Base-by-base conservation (phyloP, 805 yeast species). In the Saturnispora quitensis region DNA sequence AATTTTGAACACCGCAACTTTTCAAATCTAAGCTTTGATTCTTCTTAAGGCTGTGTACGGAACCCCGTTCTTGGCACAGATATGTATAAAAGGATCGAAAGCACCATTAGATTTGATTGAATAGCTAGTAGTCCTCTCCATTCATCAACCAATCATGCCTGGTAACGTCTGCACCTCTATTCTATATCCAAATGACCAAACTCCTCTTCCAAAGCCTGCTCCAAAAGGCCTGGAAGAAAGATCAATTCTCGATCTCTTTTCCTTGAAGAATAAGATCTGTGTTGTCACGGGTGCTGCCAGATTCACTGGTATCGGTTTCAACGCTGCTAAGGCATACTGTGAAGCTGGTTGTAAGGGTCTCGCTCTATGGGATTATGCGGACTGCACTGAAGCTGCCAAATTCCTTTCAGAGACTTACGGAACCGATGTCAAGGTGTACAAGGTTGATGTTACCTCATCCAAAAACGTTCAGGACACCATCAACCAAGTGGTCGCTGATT, bases 241-340 rank as follows among this genome's bases (percentile, higher is more conserved):
- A 40, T 36, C 56, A 7, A 56, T 62, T 24, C 43, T 59, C 48
- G 47, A 61, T 38, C 47, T 58, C 45, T 74, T 70, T 52, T 72
- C 76, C 5, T 62, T 72, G 22, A 62, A 65, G 50, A 75, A 73
- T 12, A 70, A 72, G 56, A 69, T 64, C 3, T 75, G 74, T 15
- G 56, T 74, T 20, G 63, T 77, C 36, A 73, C 83, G 12, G 84
- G 84, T 20, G 81, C 77, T 20, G 74, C 81, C 22, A 48, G 50
- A 42, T 24, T 25, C 18, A 72, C 77, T 25, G 84, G 84, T 8
- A 79, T 80, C 55, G 84, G 84, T 3, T 72, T 71, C 31, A 75
- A 74, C 42, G 74, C 77, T 50, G 81, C 80, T 25, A 61, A 67
- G 34, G 82, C 76, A 12, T 64, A 78, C 18, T 82, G 81, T 3